Evolutionary conservation across 176 grass and related monocot species (phyloP).

Genomic region (Bromus sterilis): DNA sequence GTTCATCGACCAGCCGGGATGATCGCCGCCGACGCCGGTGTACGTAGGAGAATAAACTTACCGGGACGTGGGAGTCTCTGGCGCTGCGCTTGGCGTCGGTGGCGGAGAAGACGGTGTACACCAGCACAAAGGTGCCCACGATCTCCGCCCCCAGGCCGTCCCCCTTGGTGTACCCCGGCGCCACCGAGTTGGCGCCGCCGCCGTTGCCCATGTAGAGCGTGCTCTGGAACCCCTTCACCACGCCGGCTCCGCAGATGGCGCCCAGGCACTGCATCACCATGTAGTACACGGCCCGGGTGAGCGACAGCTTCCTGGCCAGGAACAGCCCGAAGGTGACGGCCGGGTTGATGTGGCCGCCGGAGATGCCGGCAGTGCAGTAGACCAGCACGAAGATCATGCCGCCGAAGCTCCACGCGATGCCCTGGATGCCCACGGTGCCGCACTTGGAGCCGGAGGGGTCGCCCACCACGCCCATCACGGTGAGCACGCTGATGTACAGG

Average conservation of each 20-base stretch:
- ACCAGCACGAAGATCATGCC: background rate
- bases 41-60: no score
- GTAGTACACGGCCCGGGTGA: constrained; percentile 56
- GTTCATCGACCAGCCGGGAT: background rate
- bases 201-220: constrained; percentile 31
- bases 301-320: constrained; percentile 56
- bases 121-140: constrained; percentile 62
- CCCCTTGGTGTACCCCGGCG: constrained; percentile 48
- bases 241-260: constrained; percentile 73
- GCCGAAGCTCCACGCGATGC: constrained; percentile 63
- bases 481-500: constrained; percentile 79
- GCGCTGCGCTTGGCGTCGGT: constrained; percentile 76
- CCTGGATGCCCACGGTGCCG: constrained; percentile 60
- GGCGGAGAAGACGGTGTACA: constrained; percentile 76
- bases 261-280: constrained; percentile 81
- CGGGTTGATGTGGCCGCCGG: constrained; percentile 78
- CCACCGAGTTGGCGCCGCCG: constrained; percentile 66
- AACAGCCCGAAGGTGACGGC: constrained; percentile 80
- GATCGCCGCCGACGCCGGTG: background rate
- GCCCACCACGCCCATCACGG: constrained; percentile 55
- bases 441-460: constrained; percentile 42
- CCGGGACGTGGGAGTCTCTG: constrained; percentile 62
- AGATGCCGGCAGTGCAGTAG: background rate
- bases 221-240: constrained; percentile 58
- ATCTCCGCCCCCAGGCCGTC: constrained; percentile 70